These are phyloP conservation scores for Bipolaris sorokiniana DNA, from an alignment of 2,329 filamentous ascomycete species.

Conservation along the genomic window DNA sequence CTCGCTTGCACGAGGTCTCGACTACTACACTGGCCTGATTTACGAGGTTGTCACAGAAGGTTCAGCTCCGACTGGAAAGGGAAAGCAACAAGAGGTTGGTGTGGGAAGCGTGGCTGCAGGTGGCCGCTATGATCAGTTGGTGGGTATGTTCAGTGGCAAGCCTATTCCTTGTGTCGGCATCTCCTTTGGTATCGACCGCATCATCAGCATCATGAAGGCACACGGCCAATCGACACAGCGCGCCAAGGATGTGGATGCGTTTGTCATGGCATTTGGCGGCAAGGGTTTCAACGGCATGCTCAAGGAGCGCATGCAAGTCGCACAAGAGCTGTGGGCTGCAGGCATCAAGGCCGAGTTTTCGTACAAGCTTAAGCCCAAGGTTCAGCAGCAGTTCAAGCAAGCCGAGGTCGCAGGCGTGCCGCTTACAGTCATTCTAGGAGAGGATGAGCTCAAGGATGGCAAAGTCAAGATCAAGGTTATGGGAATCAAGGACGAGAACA, in stretches of 20 bases:
- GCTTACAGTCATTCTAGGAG: slow-evolving; percentile 86
- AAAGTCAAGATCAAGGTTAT: slow-evolving; percentile 89
- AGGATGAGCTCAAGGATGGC: slow-evolving; percentile 83
- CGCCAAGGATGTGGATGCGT: slow-evolving; percentile 83
- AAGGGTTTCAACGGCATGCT: slow-evolving; percentile 82
- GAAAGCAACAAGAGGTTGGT: slow-evolving; percentile 60
- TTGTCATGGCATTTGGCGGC: slow-evolving; percentile 92
- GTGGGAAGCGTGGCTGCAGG: slow-evolving; percentile 89
- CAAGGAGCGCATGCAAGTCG: slow-evolving; percentile 82
- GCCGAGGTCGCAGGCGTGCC: slow-evolving; percentile 81
- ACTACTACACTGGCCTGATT: slow-evolving; percentile 90
- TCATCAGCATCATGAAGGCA: slow-evolving; percentile 89
- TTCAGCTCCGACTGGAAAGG: slow-evolving; percentile 61
- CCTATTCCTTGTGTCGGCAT: slow-evolving; percentile 91
- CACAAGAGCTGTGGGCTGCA: slow-evolving; percentile 78
- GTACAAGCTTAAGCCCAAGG: slow-evolving; percentile 89
- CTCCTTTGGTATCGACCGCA: slow-evolving; percentile 93
- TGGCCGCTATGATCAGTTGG: slow-evolving; percentile 89
- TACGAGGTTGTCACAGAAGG: slow-evolving; percentile 88
- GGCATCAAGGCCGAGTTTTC: slow-evolving; percentile 91
- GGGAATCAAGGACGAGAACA: slow-evolving; percentile 72
- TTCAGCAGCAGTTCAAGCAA: slow-evolving; percentile 88
- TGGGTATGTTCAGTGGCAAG: slow-evolving; percentile 91
- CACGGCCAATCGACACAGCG: slow-evolving; percentile 68
- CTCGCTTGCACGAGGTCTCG: slow-evolving; percentile 86